Percentiles rank a stretch among this genome's conserved stretches.
Evolutionary conservation across 306 rosid species (phyloP).

Genomic region (Prosopis cineraria): DNA sequence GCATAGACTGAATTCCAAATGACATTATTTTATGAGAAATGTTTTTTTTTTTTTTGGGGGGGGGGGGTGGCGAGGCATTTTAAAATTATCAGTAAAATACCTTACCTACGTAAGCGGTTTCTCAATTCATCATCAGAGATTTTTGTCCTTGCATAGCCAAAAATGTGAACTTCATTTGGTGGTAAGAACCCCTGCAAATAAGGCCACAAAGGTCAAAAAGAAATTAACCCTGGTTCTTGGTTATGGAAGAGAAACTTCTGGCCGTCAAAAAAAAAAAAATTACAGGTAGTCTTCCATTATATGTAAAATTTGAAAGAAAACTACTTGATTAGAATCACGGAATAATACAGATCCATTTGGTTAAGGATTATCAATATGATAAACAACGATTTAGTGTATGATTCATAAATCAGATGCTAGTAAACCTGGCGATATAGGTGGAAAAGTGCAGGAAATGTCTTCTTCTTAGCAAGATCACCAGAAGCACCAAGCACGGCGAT

Average conservation of each 20-base stretch:
- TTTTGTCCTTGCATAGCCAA: constrained; percentile 95
- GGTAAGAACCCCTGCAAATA: constrained; percentile 75
- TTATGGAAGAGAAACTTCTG: not conserved
- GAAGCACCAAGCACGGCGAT: constrained; percentile 95
- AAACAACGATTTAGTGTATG: not conserved
- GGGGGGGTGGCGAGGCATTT: too few relatives aligned
- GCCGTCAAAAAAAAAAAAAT: not conserved
- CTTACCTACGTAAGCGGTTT: constrained; percentile 80
- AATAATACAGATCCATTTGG: constrained; percentile 5
- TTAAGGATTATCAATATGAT: constrained; percentile 26
- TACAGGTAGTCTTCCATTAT: constrained; percentile 8
- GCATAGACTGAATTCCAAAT: constrained; percentile 14
- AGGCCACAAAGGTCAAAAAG: constrained; percentile 26
- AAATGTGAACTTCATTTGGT: constrained; percentile 75
- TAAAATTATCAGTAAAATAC: not conserved
- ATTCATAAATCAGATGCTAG: not conserved
- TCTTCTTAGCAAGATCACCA: constrained; percentile 99
- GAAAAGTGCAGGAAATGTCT: constrained; percentile 96
- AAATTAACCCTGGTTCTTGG: not conserved
- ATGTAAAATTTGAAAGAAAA: not conserved
- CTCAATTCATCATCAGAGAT: constrained; percentile 82
- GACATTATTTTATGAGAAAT: not conserved
- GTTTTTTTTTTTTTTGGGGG: too few relatives aligned
- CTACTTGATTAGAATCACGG: constrained; percentile 17
- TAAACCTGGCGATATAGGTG: constrained; percentile 79